Conservation (phyloP, 371 early-diverging fungal genomes). For the Rhizomucor miehei region DNA sequence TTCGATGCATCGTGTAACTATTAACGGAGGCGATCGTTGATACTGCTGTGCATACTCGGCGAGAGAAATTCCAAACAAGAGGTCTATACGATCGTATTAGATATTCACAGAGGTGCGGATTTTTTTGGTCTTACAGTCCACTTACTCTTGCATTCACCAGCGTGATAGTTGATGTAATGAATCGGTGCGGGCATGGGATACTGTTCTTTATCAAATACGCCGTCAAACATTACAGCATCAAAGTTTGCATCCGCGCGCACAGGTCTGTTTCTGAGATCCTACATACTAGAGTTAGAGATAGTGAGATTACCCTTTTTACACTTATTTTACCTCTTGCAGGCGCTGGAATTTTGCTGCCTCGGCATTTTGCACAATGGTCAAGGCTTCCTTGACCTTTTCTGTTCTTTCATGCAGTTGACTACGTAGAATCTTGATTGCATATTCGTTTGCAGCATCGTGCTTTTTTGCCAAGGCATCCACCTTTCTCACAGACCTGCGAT, state of each 20-base stretch:
- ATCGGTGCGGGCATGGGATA: constrained; percentile 13
- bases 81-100: constrained; percentile 26
- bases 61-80: constrained; percentile 61
- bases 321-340: constrained; percentile 1
- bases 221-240: constrained; percentile 9
- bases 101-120: too few relatives aligned
- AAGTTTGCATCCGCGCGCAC: constrained; percentile 6
- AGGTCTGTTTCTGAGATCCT: not conserved
- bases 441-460: constrained; percentile 15
- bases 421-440: constrained; percentile 12
- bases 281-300: not conserved
- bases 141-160: constrained; percentile 34
- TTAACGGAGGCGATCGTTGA: constrained; percentile 49
- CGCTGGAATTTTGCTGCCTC: constrained; percentile 4
- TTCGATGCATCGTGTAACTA: constrained; percentile 56
- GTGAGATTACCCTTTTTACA: not conserved
- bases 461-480: constrained; percentile 14
- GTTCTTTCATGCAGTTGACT: constrained; percentile 14
- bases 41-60: constrained; percentile 46
- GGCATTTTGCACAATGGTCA: constrained; percentile 4
- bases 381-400: constrained; percentile 5
- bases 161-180: constrained; percentile 19
- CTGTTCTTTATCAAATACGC: constrained; percentile 2
- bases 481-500: constrained; percentile 14
- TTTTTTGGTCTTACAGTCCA: too few relatives aligned